A percentile compares a stretch with the other conserved stretches of the same genome.
phyloP scores from a whole-genome alignment of 1,139 yeast genomes.

The Zygosaccharomyces pseudobailii region DNA sequence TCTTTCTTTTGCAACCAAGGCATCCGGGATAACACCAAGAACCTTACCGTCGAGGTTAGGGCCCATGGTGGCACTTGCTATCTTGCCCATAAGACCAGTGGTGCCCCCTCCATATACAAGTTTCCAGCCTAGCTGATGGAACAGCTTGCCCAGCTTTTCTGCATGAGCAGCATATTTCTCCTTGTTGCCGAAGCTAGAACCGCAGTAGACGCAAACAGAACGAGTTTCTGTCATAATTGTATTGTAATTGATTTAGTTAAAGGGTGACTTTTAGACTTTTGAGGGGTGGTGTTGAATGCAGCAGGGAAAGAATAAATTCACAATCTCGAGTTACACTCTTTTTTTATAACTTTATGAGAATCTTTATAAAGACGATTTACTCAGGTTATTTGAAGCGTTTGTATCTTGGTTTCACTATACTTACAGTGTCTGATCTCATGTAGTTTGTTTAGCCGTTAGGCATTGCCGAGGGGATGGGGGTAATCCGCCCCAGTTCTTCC shows the following conservation, averaged over 20 bases:
- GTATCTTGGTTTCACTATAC: not conserved
- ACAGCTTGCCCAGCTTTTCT: slow-evolving; percentile 49
- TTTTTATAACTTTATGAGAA: not conserved
- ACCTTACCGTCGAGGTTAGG: slow-evolving; percentile 61
- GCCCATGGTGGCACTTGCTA: slow-evolving; percentile 66
- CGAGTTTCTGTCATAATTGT: slow-evolving; percentile 28
- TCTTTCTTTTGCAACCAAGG: slow-evolving; percentile 72
- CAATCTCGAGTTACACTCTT: not conserved
- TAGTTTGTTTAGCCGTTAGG: not conserved
- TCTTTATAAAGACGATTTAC: not conserved
- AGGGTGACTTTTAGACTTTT: not conserved
- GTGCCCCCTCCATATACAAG: slow-evolving; percentile 91
- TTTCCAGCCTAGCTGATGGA: slow-evolving; percentile 64
- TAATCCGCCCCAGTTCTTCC: not conserved
- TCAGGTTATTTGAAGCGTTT: not conserved
- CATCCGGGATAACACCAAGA: slow-evolving; percentile 83
- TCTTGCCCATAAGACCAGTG: slow-evolving; percentile 77
- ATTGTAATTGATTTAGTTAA: not conserved
- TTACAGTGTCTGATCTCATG: not conserved
- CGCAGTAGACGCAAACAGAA: slow-evolving; percentile 79
- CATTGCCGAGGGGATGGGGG: not conserved
- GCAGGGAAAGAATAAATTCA: not conserved
- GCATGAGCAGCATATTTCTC: slow-evolving; percentile 52
- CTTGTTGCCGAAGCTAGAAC: slow-evolving; percentile 68
- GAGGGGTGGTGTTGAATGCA: not conserved